Conservation (phyloP, 2,329 filamentous ascomycete species). For the Fusarium keratoplasticum region DNA sequence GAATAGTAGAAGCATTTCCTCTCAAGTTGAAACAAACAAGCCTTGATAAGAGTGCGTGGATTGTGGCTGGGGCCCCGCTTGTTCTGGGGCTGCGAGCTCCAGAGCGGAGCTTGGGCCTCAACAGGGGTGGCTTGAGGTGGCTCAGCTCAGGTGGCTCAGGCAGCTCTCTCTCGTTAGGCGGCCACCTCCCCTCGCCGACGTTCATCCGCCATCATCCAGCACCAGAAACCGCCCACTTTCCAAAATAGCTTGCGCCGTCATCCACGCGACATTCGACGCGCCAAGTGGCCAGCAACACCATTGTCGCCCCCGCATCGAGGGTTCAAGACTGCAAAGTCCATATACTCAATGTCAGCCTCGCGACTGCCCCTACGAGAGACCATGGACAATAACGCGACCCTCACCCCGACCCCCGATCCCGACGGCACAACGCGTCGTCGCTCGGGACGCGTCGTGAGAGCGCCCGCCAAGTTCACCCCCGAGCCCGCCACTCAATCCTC, state of each 20-base stretch:
- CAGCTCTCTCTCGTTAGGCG: constrained; percentile 3
- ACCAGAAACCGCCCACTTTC: constrained; percentile 39
- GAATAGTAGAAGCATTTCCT: background rate
- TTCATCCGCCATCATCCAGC: constrained; percentile 36
- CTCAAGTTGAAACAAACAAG: background rate
- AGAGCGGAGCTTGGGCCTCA: background rate
- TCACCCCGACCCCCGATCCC: constrained; percentile 59
- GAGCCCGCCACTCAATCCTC: constrained; percentile 55
- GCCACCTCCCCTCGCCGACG: constrained; percentile 34
- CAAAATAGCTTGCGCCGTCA: constrained; percentile 43
- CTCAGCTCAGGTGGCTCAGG: constrained; percentile 9
- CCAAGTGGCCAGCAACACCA: constrained; percentile 46
- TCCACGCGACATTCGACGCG: constrained; percentile 46
- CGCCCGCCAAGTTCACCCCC: constrained; percentile 69
- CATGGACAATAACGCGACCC: constrained; percentile 66
- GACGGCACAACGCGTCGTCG: constrained; percentile 69
- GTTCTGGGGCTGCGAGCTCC: constrained; percentile 2
- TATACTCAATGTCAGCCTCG: constrained; percentile 35
- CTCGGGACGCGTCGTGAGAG: constrained; percentile 75
- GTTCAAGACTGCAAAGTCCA: constrained; percentile 32
- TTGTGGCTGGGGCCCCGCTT: constrained; percentile 35
- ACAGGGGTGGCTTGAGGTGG: background rate
- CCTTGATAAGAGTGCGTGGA: constrained; percentile 9
- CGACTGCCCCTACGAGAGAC: constrained; percentile 48
- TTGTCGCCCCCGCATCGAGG: constrained; percentile 45